A percentile compares a stretch with the other conserved stretches of the same genome.
These are phyloP conservation scores for Zymoseptoria tritici DNA, from an alignment of 2,329 filamentous ascomycete genomes.

Conservation along the genomic window DNA sequence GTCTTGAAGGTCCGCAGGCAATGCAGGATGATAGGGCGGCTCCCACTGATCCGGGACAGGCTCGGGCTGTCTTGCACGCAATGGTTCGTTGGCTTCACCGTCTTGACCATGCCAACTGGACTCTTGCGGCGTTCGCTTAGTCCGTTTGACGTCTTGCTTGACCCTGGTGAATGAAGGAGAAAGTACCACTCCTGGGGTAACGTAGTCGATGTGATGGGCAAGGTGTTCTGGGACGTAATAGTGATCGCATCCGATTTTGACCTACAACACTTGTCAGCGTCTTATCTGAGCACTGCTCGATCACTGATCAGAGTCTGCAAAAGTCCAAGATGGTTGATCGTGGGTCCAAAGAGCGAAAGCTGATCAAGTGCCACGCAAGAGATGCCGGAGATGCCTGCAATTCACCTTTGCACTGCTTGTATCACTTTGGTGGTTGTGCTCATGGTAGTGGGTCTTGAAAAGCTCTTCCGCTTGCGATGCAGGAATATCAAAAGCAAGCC, in stretches of 20 bases:
- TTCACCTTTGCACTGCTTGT: slow-evolving; percentile 14
- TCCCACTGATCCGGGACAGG: not conserved
- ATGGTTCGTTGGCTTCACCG: no score
- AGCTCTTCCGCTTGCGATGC: slow-evolving; percentile 32
- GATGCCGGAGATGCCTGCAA: no score
- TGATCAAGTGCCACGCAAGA: no score
- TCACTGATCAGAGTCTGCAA: no score
- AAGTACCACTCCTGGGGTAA: slow-evolving; percentile 48
- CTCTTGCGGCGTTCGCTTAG: slow-evolving; percentile 1
- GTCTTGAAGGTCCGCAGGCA: slow-evolving; percentile 12
- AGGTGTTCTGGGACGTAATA: slow-evolving; percentile 35
- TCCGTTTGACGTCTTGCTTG: not conserved
- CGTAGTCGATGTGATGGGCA: slow-evolving; percentile 46
- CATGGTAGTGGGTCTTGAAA: slow-evolving; percentile 34
- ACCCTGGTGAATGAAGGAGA: slow-evolving; percentile 18
- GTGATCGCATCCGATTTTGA: slow-evolving; percentile 35
- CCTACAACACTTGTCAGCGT: slow-evolving; percentile 1
- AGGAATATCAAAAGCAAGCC: slow-evolving; percentile 35
- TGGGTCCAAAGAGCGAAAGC: no score
- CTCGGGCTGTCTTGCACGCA: not conserved
- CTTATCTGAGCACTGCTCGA: no score
- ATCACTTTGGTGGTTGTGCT: slow-evolving; percentile 13
- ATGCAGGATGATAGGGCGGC: not conserved
- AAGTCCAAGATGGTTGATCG: no score
- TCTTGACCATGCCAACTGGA: not conserved